phyloP scores from a whole-genome alignment of 75 land plant species.

The Ceratopteris richardii region DNA sequence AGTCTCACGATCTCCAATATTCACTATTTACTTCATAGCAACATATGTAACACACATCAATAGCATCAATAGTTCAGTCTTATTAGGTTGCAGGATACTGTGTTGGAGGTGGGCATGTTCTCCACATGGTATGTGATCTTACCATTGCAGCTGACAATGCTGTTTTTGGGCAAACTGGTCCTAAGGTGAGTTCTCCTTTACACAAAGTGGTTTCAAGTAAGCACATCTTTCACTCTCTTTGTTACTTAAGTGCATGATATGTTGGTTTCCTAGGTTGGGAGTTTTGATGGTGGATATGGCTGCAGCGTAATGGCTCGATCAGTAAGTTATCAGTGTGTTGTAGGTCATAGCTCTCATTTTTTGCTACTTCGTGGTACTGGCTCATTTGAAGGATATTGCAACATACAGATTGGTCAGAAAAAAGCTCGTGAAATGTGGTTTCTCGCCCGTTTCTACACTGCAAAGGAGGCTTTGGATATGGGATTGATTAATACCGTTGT shows the following conservation, averaged over 20 bases:
- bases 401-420: constrained; percentile 75
- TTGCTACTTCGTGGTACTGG: background rate
- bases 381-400: too few species aligned
- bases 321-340: constrained; percentile 32
- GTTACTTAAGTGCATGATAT: too few species aligned
- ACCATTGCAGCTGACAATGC: constrained; percentile 99
- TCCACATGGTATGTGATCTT: constrained; percentile 96
- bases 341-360: too few species aligned
- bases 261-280: constrained; percentile 56
- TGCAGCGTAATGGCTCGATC: constrained; percentile 87
- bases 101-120: constrained; percentile 89
- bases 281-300: constrained; percentile 99
- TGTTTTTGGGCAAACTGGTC: constrained; percentile 94
- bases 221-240: constrained; percentile 1
- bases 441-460: constrained; percentile 62
- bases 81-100: constrained; percentile 96
- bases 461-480: constrained; percentile 84
- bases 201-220: background rate
- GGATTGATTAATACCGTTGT: constrained; percentile 88
- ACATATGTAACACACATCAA: too few species aligned
- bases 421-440: constrained; percentile 98
- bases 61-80: too few species aligned
- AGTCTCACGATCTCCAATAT: too few species aligned
- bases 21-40: too few species aligned
- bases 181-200: constrained; percentile 47